Percentiles rank a stretch among this genome's conserved stretches.
Evolutionary conservation across 129 eudicot species (phyloP).

Genomic region (Artemisia tridentata): DNA sequence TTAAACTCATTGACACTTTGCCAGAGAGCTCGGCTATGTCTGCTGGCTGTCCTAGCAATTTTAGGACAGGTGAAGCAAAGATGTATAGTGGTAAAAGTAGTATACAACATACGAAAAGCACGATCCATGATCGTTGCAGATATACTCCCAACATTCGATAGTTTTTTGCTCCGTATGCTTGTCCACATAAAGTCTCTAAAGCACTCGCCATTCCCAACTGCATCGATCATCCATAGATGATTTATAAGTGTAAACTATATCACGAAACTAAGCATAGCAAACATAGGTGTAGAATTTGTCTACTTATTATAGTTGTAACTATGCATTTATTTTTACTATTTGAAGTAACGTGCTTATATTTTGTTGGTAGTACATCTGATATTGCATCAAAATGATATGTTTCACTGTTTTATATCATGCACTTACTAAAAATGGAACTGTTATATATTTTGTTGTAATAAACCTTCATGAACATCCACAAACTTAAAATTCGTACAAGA

Average conservation of each 20-base stretch:
- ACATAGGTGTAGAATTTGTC: background rate
- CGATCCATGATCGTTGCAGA: conserved; percentile 85
- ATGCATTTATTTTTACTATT: too few species aligned
- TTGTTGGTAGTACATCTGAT: too few species aligned
- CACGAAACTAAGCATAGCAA: background rate
- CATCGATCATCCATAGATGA: background rate
- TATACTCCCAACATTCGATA: conserved; percentile 76
- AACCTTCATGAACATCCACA: too few species aligned
- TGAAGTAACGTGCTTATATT: too few species aligned
- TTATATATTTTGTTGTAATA: too few species aligned
- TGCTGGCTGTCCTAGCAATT: conserved; percentile 62
- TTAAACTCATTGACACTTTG: conserved; percentile 39
- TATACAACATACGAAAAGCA: conserved; percentile 51
- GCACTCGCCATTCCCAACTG: conserved; percentile 97
- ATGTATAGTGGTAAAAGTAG: conserved; percentile 48
- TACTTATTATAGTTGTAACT: background rate
- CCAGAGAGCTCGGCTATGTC: conserved; percentile 84
- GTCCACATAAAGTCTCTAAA: conserved; percentile 84
- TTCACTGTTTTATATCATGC: too few species aligned
- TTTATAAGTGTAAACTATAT: background rate
- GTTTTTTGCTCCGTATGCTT: conserved; percentile 82
- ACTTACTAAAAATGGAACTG: too few species aligned
- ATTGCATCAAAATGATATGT: too few species aligned
- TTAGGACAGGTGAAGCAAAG: conserved; percentile 64
- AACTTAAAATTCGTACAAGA: background rate